phyloP scores from a whole-genome alignment of 2,329 filamentous ascomycete species.

The Scytalidium lignicola region DNA sequence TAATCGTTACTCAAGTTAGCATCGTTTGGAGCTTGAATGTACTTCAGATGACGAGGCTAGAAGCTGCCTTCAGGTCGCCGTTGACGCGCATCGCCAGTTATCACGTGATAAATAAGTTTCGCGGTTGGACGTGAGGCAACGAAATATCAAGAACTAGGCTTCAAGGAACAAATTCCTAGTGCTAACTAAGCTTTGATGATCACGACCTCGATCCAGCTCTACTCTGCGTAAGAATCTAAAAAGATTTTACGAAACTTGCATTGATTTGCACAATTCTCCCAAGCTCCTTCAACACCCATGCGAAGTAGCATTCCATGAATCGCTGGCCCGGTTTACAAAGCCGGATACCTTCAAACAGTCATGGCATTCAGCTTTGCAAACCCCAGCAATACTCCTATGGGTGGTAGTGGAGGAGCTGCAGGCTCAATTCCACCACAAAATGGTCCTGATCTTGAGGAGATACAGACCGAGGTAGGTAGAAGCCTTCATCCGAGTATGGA shows the following conservation, averaged over 20 bases:
- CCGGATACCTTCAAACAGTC: conserved; percentile 33
- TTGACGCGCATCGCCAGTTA: background rate
- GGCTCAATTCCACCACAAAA: conserved; percentile 33
- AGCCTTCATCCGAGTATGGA: background rate
- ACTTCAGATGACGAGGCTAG: conserved; percentile 51
- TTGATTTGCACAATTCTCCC: too few species aligned
- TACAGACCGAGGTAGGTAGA: conserved; percentile 69
- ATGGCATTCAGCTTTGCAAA: conserved; percentile 64
- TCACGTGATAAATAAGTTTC: background rate
- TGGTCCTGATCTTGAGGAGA: conserved; percentile 67
- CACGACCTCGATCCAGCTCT: background rate
- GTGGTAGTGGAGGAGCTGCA: conserved; percentile 31
- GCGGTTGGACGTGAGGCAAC: background rate
- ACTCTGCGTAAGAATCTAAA: background rate
- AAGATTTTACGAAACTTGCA: too few species aligned
- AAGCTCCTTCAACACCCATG: conserved; percentile 15
- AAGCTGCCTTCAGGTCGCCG: conserved; percentile 17
- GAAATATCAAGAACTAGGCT: background rate
- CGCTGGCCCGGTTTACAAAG: conserved; percentile 26
- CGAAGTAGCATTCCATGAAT: conserved; percentile 24
- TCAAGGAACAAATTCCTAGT: background rate
- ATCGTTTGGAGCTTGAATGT: conserved; percentile 15
- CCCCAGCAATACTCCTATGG: conserved; percentile 39
- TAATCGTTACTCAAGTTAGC: conserved; percentile 17
- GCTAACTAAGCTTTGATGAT: background rate